Evolutionary conservation across 2,329 filamentous ascomycete genomes (phyloP).

Genomic region (Scedosporium apiospermum): DNA sequence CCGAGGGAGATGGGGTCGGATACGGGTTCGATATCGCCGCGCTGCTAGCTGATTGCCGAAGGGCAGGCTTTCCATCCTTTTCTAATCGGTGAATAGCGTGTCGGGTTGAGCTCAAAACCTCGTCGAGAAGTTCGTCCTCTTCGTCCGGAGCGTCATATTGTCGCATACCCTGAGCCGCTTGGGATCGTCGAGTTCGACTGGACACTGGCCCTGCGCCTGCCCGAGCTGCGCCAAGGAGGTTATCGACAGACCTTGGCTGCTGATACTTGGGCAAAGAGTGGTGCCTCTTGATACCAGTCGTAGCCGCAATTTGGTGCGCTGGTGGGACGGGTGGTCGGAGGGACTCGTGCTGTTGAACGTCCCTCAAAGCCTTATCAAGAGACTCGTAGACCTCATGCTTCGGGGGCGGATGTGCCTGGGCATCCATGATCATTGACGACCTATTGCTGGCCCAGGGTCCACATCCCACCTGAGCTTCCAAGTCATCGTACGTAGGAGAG

Average conservation of each 20-base stretch:
- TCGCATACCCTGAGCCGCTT: slow-evolving; percentile 64
- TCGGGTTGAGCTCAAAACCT: slow-evolving; percentile 71
- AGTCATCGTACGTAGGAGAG: slow-evolving; percentile 71
- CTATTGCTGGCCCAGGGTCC: slow-evolving; percentile 81
- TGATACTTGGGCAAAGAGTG: slow-evolving; percentile 52
- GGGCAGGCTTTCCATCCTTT: slow-evolving; percentile 36
- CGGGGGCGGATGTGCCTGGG: slow-evolving; percentile 35
- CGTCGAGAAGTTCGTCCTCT: slow-evolving; percentile 90
- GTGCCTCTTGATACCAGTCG: slow-evolving; percentile 51
- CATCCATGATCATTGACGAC: slow-evolving; percentile 72
- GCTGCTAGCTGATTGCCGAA: slow-evolving; percentile 57
- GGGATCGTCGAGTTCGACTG: slow-evolving; percentile 68
- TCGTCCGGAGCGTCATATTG: slow-evolving; percentile 93
- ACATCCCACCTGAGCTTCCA: slow-evolving; percentile 88
- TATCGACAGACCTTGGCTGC: slow-evolving; percentile 55
- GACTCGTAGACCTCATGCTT: slow-evolving; percentile 52
- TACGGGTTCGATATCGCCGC: slow-evolving; percentile 52
- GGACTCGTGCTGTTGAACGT: slow-evolving; percentile 41
- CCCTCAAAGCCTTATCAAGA: slow-evolving; percentile 47
- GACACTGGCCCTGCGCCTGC: slow-evolving; percentile 51
- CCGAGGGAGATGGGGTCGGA: slow-evolving; percentile 64
- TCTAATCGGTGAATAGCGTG: slow-evolving; percentile 65
- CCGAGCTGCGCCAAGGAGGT: slow-evolving; percentile 46
- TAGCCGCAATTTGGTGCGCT: slow-evolving; percentile 36
- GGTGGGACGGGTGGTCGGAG: slow-evolving; percentile 40